Conservation (phyloP, 2,329 filamentous ascomycete species). For the Epichloe hybrida region DNA sequence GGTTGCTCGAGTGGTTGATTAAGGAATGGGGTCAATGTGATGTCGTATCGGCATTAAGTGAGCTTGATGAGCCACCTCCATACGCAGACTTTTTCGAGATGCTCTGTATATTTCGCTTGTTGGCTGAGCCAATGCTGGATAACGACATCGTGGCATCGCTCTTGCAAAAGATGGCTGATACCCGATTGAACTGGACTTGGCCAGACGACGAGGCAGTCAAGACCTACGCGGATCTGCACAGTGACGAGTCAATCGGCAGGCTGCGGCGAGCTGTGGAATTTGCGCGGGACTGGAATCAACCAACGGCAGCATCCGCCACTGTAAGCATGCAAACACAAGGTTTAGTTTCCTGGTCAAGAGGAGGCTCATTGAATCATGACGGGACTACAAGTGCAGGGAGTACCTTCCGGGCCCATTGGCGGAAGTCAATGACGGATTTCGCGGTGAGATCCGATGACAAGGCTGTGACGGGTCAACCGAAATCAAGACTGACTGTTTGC, state of each 20-base stretch:
- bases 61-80: constrained; percentile 20
- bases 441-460: neutral
- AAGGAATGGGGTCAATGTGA: constrained; percentile 26
- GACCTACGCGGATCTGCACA: constrained; percentile 17
- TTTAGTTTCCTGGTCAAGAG: neutral
- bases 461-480: neutral
- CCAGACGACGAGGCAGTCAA: constrained; percentile 23
- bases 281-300: constrained; percentile 5
- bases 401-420: too few species aligned
- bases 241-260: constrained; percentile 13
- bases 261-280: constrained; percentile 14
- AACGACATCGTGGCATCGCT: constrained; percentile 18
- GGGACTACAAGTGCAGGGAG: too few species aligned
- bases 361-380: neutral
- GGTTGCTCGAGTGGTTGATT: constrained; percentile 45
- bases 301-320: neutral
- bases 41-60: constrained; percentile 21
- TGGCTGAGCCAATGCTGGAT: constrained; percentile 30
- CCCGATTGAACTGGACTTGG: constrained; percentile 22
- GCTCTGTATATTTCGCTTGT: constrained; percentile 34
- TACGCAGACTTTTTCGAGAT: constrained; percentile 23
- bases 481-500: neutral
- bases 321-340: neutral
- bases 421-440: neutral
- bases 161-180: constrained; percentile 13